phyloP scores from a whole-genome alignment of 2,329 filamentous ascomycete genomes.

The Fusarium burgessii region DNA sequence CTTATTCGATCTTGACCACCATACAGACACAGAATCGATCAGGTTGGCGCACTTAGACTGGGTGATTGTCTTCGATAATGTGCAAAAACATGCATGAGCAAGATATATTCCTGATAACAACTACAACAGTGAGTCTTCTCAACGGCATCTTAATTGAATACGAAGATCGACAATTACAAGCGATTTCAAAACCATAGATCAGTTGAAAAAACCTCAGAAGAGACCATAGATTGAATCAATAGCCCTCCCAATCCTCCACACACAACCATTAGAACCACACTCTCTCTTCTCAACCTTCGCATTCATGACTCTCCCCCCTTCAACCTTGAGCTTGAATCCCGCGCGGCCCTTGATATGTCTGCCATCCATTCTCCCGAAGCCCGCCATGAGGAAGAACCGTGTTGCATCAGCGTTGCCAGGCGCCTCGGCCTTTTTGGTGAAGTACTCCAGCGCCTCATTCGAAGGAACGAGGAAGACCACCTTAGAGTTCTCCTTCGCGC shows the following conservation, averaged over 20 bases:
- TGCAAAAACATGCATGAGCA: background rate
- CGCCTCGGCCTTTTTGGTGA: background rate
- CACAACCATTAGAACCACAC: slow-evolving; percentile 5
- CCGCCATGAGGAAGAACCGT: background rate
- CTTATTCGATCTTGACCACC: too few species aligned
- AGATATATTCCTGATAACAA: background rate
- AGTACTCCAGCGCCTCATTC: background rate
- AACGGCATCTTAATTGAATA: background rate
- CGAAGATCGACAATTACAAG: background rate
- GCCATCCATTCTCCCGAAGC: background rate
- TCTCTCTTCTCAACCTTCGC: background rate
- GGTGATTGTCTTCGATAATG: background rate
- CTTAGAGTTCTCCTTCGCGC: background rate
- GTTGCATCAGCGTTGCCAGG: background rate
- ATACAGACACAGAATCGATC: too few species aligned
- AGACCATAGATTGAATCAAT: background rate
- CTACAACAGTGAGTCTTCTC: background rate
- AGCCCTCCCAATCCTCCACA: background rate
- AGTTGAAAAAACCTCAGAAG: background rate
- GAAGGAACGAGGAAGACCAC: slow-evolving; percentile 1
- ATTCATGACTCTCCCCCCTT: slow-evolving; percentile 2
- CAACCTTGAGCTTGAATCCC: background rate
- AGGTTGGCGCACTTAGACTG: background rate
- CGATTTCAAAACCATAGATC: background rate
- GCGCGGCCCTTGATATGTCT: background rate